Evolutionary conservation across 371 early-diverging fungal genomes (phyloP), one percentile per base, ranked within the genome.

Genomic region (Rhizopus microsporus): DNA sequence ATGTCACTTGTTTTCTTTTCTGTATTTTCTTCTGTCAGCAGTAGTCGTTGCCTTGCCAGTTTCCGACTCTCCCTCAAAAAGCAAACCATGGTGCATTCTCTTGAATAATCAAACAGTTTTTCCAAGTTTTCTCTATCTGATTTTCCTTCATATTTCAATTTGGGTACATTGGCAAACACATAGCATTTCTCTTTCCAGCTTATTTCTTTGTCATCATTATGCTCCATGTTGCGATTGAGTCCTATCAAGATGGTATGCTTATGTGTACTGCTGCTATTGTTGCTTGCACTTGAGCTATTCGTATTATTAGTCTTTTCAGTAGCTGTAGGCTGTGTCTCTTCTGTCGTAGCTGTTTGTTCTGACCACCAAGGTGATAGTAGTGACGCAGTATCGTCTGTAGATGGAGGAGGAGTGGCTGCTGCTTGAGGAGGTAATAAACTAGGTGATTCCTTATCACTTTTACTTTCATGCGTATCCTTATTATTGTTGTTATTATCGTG

Each of bases 311-410:
- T 35, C 34, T 33, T 54, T 30, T 42, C 8, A 32, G 13, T 49
- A 17, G 17, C 46, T 35, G 34, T 35, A 8, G 30, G 32, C 9
- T 35, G 8, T 29, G 46, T 13, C 17, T 15, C 39, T 31, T 42
- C n/a, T 23, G 17, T 10, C 15, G 43, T 8, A 29, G 38, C 50
- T 7, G 33, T 29, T 50, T 65, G 61, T 53, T 65, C 66, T 10
- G 66, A 65, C 66, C 66, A 65, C 66, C 66, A 65, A 38, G 66
- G 66, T 15, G 66, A 65, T 17, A 53, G 13, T 43, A 65, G 33
- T 15, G 49, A 38, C 13, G 57, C 43, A 23, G 57, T 57, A 42
- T 65, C 66, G 50, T 65, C 54, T 30, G 47, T 51, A n/a, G 51
- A 39, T 29, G 53, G 44, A 33, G 44, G 46, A 17, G 59, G 52